Conservation (phyloP, 164 flowering plant species). For the Paratinospora sagittata region DNA sequence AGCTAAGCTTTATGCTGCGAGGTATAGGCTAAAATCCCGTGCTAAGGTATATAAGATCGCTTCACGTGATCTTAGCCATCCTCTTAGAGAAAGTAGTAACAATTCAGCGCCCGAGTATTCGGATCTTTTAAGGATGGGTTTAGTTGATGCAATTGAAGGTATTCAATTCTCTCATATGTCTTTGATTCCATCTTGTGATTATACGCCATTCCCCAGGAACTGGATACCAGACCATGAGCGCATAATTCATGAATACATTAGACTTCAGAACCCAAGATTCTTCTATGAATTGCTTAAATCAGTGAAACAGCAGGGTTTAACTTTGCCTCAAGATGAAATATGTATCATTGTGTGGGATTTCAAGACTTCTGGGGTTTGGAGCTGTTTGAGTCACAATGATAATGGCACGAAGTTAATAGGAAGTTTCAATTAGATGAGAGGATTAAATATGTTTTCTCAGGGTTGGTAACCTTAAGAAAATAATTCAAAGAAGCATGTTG, state of each 20-base stretch:
- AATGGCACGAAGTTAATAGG: conserved; percentile 10
- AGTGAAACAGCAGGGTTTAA: conserved; percentile 53
- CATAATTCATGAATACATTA: conserved; percentile 66
- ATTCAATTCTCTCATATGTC: conserved; percentile 91
- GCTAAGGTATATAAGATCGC: conserved; percentile 90
- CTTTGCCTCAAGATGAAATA: conserved; percentile 74
- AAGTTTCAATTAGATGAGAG: conserved; percentile 3
- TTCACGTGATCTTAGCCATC: conserved; percentile 73
- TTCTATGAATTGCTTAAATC: conserved; percentile 65
- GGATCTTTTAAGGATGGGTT: conserved; percentile 90
- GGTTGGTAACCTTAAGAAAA: too few species aligned
- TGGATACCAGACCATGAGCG: conserved; percentile 90
- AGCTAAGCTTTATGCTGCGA: conserved; percentile 95
- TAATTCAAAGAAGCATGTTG: too few species aligned
- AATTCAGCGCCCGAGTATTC: conserved; percentile 82
- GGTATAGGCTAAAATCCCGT: conserved; percentile 86
- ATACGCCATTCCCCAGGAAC: conserved; percentile 76
- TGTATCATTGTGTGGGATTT: conserved; percentile 70
- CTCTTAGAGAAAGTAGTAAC: conserved; percentile 60
- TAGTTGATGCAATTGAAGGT: conserved; percentile 81
- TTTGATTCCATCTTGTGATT: conserved; percentile 87
- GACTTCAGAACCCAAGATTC: conserved; percentile 64
- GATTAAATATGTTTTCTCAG: too few species aligned
- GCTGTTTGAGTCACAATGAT: conserved; percentile 21
- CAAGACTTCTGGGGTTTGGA: conserved; percentile 59